A percentile compares a stretch with the other conserved stretches of the same genome.
These are phyloP conservation scores for Phaeodactylum tricornutum DNA, from an alignment of 108 stramenopile species.

Conservation along the genomic window DNA sequence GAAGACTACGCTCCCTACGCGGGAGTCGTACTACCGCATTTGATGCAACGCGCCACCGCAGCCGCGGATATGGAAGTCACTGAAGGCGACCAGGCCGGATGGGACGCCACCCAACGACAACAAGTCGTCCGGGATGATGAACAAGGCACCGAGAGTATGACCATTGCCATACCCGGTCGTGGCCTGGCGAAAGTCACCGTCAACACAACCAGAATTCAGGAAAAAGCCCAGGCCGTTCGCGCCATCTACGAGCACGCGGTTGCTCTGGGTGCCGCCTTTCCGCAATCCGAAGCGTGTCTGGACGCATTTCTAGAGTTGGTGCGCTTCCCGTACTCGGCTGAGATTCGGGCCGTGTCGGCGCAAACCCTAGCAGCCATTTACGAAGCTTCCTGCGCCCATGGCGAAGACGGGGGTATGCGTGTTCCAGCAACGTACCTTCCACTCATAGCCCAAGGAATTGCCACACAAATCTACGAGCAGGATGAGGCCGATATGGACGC, in stretches of 20 bases:
- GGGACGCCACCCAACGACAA: constrained; percentile 8
- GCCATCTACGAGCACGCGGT: constrained; percentile 68
- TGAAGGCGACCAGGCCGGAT: constrained; percentile 26
- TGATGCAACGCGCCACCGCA: constrained; percentile 41
- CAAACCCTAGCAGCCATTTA: constrained; percentile 69
- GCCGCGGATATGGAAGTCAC: constrained; percentile 46
- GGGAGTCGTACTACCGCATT: constrained; percentile 47
- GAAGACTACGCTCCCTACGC: constrained; percentile 48
- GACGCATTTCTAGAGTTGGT: constrained; percentile 52
- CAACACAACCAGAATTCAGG: constrained; percentile 65
- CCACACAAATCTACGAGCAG: constrained; percentile 49
- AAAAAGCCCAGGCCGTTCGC: constrained; percentile 53
- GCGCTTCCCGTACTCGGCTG: constrained; percentile 57
- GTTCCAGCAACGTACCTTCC: constrained; percentile 31
- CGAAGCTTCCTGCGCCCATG: constrained; percentile 53
- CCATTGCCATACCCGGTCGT: constrained; percentile 60
- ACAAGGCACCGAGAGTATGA: constrained; percentile 49
- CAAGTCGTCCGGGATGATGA: constrained; percentile 17
- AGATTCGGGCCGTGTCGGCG: constrained; percentile 59
- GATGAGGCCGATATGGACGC: constrained; percentile 56
- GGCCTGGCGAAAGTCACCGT: constrained; percentile 67
- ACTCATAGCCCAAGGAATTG: constrained; percentile 22
- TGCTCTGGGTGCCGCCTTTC: constrained; percentile 52
- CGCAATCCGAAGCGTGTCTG: constrained; percentile 33
- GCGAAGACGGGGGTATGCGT: constrained; percentile 17